Evolutionary conservation across 2,329 filamentous ascomycete genomes (phyloP).

Genomic region (Chaetoscypha palmicola): DNA sequence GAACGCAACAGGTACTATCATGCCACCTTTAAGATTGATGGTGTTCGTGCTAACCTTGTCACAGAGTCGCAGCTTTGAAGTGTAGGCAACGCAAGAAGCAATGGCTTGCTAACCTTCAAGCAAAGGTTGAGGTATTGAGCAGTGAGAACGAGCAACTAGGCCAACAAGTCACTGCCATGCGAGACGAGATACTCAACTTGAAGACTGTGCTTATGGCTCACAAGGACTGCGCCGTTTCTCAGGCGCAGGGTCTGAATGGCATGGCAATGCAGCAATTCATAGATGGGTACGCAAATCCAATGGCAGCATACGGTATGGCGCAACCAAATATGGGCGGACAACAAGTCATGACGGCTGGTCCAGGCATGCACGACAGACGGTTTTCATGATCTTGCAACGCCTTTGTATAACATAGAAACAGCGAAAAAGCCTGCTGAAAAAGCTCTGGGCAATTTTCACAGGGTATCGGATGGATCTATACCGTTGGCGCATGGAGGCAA

Average conservation of each 20-base stretch:
- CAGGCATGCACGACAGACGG: constrained; percentile 15
- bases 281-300: constrained; percentile 18
- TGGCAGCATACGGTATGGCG: constrained; percentile 27
- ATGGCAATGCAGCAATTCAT: constrained; percentile 41
- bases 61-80: constrained; percentile 87
- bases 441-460: no score
- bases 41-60: neutral
- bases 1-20: constrained; percentile 93
- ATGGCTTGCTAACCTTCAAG: constrained; percentile 91
- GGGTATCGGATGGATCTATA: no score
- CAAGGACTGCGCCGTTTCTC: constrained; percentile 91
- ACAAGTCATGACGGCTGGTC: constrained; percentile 19
- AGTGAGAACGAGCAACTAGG: constrained; percentile 85
- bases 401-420: constrained; percentile 6
- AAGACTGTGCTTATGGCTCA: constrained; percentile 90
- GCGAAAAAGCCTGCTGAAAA: neutral
- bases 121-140: constrained; percentile 88
- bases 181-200: constrained; percentile 90
- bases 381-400: constrained; percentile 15
- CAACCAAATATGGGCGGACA: constrained; percentile 13
- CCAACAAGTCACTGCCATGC: constrained; percentile 72
- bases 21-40: no score
- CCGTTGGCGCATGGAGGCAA: no score
- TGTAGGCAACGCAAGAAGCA: constrained; percentile 98
- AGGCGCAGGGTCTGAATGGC: constrained; percentile 60